phyloP scores from a whole-genome alignment of 495 filamentous ascomycete genomes.

The Paragyromitra xinjiangensis region DNA sequence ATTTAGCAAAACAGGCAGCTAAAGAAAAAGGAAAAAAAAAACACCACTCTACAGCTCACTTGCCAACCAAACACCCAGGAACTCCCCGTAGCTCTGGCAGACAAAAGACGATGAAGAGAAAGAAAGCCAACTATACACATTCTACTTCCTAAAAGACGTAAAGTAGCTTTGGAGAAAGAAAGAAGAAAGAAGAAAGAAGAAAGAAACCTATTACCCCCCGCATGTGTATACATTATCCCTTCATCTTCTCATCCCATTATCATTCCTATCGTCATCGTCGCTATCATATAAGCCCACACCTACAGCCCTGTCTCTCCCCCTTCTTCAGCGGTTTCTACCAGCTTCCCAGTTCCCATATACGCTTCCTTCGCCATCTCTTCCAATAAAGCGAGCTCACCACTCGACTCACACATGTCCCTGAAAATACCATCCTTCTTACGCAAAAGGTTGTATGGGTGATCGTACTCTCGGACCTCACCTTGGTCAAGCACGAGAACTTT shows the following conservation, averaged over 20 bases:
- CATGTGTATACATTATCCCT: background rate
- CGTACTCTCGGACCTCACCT: conserved; percentile 86
- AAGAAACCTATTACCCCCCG: background rate
- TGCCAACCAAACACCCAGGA: conserved; percentile 1
- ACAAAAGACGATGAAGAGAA: conserved; percentile 1
- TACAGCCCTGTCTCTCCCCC: conserved; percentile 1
- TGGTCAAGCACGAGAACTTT: conserved; percentile 97
- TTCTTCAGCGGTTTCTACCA: conserved; percentile 32
- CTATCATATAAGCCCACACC: background rate
- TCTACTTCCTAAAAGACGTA: conserved; percentile 4
- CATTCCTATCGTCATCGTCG: background rate
- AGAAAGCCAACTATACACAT: conserved; percentile 31
- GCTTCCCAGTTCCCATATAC: conserved; percentile 56
- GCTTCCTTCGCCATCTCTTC: conserved; percentile 79
- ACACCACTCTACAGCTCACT: conserved; percentile 13
- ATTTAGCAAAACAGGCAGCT: background rate
- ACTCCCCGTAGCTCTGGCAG: background rate
- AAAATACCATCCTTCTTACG: conserved; percentile 75
- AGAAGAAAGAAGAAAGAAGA: background rate
- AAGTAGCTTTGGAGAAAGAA: background rate
- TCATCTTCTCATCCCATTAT: conserved; percentile 12
- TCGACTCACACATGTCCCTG: conserved; percentile 93
- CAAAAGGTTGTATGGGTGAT: conserved; percentile 82
- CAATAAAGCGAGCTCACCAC: conserved; percentile 81
- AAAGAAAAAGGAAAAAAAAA: background rate